Base-by-base conservation (phyloP, 495 filamentous ascomycete genomes). In the Aspergillus egyptiacus region DNA sequence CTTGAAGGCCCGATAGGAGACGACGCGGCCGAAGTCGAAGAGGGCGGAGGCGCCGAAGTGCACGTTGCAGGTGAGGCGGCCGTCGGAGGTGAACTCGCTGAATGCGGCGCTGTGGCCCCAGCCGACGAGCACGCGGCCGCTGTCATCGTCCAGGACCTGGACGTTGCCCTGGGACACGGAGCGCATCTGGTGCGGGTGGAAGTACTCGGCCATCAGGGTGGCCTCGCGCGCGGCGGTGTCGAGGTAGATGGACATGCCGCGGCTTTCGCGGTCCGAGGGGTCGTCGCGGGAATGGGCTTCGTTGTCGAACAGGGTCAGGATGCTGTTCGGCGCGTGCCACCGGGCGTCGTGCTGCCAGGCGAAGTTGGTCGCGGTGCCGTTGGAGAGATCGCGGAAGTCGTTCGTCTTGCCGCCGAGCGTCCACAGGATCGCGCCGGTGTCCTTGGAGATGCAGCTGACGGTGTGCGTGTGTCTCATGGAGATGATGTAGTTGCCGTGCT, bases 131-230 rank as follows among this genome's bases (percentile, higher is more conserved):
- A 73, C 67, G 31, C 81, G 77, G 1, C 76, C 79, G 8, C 44
- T 61, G n/a, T n/a, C n/a, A 41, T 67, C 57, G 0, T 73, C 73
- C 0, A 84, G 65, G 3, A 78, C 46, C 55, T 84, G 81, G 15
- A 79, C 57, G 48, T 76, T 80, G 3, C 81, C 81, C 55, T 83
- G 79, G 5, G 76, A 79, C 6, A 71, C 73, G 6, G 74, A 66
- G 36, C 72, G 58, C 22, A 67, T 25, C 7, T 56, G 51, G 10
- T 70, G 61, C 2, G 65, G 65, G 33, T 69, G 66, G 13, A 54
- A 35, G 39, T 66, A 71, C 7, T 45, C 55, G 1, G 47, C 54
- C 13, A 42, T 23, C 22, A 71, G 40, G n/a, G 49, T 56, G 1
- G 59, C 65, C 18, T 44, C 18, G 7, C 58, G 53, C 0, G 37